These are phyloP conservation scores for Pedinophyceae sp. DNA, from an alignment of 139 green algal genomes.

Conservation along the genomic window DNA sequence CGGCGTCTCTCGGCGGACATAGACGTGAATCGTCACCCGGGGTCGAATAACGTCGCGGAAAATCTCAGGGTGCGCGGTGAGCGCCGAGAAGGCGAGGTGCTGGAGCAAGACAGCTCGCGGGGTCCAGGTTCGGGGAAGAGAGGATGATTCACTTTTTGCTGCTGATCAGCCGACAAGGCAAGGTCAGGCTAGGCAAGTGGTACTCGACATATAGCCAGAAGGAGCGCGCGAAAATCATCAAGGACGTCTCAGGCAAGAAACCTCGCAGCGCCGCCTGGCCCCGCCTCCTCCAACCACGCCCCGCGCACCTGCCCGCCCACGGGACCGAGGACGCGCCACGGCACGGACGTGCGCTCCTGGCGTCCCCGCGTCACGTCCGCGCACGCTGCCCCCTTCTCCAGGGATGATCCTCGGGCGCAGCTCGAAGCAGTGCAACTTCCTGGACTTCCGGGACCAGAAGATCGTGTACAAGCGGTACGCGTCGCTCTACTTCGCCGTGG, in stretches of 20 bases:
- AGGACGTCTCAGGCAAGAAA: constrained; percentile 2
- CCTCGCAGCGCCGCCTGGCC: not conserved
- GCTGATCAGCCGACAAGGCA: constrained; percentile 85
- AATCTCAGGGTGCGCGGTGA: too few relatives aligned
- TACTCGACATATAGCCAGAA: constrained; percentile 87
- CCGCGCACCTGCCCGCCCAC: constrained; percentile 41
- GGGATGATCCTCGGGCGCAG: constrained; percentile 14
- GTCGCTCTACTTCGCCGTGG: constrained; percentile 86
- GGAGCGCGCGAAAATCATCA: constrained; percentile 63
- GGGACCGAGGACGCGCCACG: constrained; percentile 10
- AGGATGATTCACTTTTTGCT: constrained; percentile 95
- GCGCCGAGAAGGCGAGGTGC: too few relatives aligned
- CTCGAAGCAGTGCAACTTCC: constrained; percentile 92
- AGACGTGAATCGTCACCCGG: too few relatives aligned
- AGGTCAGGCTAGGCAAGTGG: constrained; percentile 94
- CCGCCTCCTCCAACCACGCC: constrained; percentile 17
- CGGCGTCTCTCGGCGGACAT: too few relatives aligned
- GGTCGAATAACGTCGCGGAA: too few relatives aligned
- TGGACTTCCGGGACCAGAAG: constrained; percentile 84
- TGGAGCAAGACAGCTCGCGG: too few relatives aligned
- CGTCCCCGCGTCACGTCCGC: not conserved
- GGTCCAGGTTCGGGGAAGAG: too few relatives aligned
- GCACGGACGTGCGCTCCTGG: not conserved
- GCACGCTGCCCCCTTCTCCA: not conserved
- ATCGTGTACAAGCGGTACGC: constrained; percentile 74